Percentiles rank a stretch among this genome's conserved stretches.
phyloP scores from a whole-genome alignment of 1,284 basidiomycete species.

The Kalmanozyma brasiliensis region DNA sequence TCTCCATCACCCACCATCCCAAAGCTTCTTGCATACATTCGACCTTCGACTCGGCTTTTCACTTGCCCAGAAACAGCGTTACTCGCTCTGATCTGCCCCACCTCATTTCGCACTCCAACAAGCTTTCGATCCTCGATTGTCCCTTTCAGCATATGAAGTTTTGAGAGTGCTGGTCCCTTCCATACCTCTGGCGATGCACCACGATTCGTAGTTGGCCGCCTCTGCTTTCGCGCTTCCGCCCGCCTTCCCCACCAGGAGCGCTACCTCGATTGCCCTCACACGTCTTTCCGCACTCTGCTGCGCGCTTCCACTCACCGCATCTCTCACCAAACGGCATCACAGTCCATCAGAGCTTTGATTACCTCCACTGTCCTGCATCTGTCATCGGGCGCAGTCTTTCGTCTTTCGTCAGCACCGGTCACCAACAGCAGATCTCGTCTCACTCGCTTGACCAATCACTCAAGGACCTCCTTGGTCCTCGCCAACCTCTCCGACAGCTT shows the following conservation, averaged over 20 bases:
- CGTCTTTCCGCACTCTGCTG: too few relatives aligned
- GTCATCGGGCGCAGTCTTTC: too few relatives aligned
- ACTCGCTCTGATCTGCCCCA: slow-evolving; percentile 2
- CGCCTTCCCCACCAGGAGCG: background rate
- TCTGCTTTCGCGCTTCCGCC: slow-evolving; percentile 7
- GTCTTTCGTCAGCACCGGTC: too few relatives aligned
- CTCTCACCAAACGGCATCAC: too few relatives aligned
- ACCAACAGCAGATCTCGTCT: too few relatives aligned
- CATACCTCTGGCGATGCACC: slow-evolving; percentile 10
- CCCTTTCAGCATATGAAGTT: slow-evolving; percentile 7
- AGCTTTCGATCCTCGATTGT: background rate
- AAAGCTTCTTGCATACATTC: slow-evolving; percentile 2
- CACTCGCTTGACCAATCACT: too few relatives aligned
- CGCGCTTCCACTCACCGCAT: too few relatives aligned
- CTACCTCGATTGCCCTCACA: background rate
- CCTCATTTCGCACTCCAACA: slow-evolving; percentile 11
- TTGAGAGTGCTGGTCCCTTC: background rate
- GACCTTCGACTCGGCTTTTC: background rate
- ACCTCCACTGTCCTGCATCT: too few relatives aligned
- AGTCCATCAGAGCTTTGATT: too few relatives aligned
- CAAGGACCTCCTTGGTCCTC: too few relatives aligned
- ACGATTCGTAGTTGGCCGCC: slow-evolving; percentile 1
- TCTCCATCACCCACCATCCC: too few relatives aligned
- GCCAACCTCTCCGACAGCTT: too few relatives aligned
- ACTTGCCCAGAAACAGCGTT: background rate